Evolutionary conservation across 192 early-diverging fungal species (phyloP).

Genomic region (Podila verticillata): DNA sequence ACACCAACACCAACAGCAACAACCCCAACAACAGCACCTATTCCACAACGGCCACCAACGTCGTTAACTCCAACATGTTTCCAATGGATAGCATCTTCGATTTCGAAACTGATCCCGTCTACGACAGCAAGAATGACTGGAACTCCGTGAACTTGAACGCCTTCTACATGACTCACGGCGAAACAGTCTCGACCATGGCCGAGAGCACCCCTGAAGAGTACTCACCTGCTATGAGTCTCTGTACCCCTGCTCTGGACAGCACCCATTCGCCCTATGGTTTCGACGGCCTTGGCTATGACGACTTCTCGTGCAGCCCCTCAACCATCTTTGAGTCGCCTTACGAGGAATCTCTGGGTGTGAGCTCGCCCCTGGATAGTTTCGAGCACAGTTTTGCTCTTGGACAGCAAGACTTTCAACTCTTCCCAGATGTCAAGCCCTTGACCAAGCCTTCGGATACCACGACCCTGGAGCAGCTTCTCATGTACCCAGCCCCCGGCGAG

Average conservation of each 20-base stretch:
- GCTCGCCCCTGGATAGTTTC: not conserved
- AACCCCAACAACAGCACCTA: conserved; percentile 2
- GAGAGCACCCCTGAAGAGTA: conserved; percentile 27
- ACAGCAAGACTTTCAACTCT: conserved; percentile 33
- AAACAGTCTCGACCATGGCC: not conserved
- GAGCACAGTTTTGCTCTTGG: conserved; percentile 22
- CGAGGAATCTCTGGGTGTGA: conserved; percentile 9
- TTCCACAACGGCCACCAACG: conserved; percentile 3
- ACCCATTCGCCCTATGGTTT: conserved; percentile 28
- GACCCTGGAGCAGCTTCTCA: conserved; percentile 12
- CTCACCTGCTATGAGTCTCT: conserved; percentile 33
- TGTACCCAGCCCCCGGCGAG: conserved; percentile 5
- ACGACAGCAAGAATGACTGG: conserved; percentile 6
- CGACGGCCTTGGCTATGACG: conserved; percentile 25
- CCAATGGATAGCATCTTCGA: not conserved
- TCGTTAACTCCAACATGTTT: not conserved
- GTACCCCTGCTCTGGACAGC: conserved; percentile 18
- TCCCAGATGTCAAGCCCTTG: not conserved
- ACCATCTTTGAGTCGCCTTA: conserved; percentile 13
- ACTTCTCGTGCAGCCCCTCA: conserved; percentile 24
- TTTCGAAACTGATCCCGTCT: not conserved
- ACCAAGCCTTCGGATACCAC: conserved; percentile 12
- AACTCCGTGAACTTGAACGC: conserved; percentile 5
- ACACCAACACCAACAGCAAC: conserved; percentile 14
- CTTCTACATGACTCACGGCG: not conserved